Evolutionary conservation across 1,284 basidiomycete species (phyloP).

Genomic region (Ceratobasidium sp.): DNA sequence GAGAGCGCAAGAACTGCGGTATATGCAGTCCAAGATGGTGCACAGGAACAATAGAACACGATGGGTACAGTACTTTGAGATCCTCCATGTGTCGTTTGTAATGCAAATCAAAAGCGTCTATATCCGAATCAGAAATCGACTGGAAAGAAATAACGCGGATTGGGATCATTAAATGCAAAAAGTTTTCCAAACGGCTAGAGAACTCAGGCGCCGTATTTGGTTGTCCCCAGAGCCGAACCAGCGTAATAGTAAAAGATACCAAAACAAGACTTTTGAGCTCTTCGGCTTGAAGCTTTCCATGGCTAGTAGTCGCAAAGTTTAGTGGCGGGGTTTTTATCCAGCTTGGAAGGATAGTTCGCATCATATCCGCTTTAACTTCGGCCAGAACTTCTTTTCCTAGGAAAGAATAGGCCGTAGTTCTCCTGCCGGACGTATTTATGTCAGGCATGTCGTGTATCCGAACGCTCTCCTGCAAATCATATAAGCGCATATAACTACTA

Average conservation of each 20-base stretch:
- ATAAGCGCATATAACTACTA: background rate
- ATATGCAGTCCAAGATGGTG: slow-evolving; percentile 41
- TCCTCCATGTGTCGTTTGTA: background rate
- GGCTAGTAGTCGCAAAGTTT: slow-evolving; percentile 25
- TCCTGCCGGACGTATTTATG: background rate
- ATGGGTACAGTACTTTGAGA: slow-evolving; percentile 17
- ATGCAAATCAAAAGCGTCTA: slow-evolving; percentile 1
- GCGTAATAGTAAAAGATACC: slow-evolving; percentile 43
- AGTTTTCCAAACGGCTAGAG: background rate
- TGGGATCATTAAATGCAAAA: slow-evolving; percentile 12
- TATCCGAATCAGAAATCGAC: background rate
- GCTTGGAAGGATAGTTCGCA: slow-evolving; percentile 15
- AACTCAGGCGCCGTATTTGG: background rate
- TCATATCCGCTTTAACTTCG: slow-evolving; percentile 25
- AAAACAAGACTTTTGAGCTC: slow-evolving; percentile 42
- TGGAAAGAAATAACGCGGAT: slow-evolving; percentile 17
- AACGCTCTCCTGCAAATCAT: background rate
- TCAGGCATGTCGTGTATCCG: too few relatives aligned
- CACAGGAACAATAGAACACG: background rate
- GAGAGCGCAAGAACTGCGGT: background rate
- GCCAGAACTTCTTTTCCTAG: slow-evolving; percentile 15
- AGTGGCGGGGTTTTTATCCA: slow-evolving; percentile 34
- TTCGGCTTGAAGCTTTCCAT: slow-evolving; percentile 44
- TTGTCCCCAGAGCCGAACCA: slow-evolving; percentile 34
- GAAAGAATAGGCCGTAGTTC: background rate